Evolutionary conservation across 257 asterid species (phyloP), one percentile per base, ranked within the genome.

Genomic region (Coffea canephora): DNA sequence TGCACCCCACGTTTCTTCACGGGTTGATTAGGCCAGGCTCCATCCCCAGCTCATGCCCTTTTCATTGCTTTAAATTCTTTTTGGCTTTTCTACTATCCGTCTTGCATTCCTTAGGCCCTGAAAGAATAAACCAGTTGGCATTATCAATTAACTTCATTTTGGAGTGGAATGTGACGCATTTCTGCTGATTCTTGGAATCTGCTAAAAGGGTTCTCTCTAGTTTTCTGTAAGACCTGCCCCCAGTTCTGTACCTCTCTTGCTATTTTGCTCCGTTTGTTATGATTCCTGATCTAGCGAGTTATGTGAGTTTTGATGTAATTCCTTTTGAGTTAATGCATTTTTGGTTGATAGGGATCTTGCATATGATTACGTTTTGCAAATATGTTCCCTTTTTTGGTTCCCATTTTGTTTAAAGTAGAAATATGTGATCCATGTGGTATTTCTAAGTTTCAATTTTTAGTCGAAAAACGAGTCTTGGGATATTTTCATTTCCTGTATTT

Each of bases 1-100:
- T 80, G 75, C 65, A 50, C 55, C 73, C 62, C 69, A 65, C 83
- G 76, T 52, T 74, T 66, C 75, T 41, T 74, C 54, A 43, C 74
- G 67, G 66, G 64, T 71, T 11, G 50, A 59, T 25, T 71, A 19
- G 11, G 4, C 12, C 59, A 43, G 4, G 23, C 16, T 19, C 55
- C 8, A 21, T 6, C 45, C 72, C 12, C 23, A 10, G 43, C 74
- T 48, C 1, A 2, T 70, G 55, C 36, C 19, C 36, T 41, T 70
- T 45, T 43, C 36, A 19, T 70, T 19, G 50, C 64, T 52, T 68
- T 50, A 23, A 2, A 2, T 49, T 48, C 62, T 77, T 46, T 34
- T 31, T 69, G 27, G 62, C 81, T 70, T 19, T 23, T 70, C 54
- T 43, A 52, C 36, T 70, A 34, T 19, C 12, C n/a, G 6, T 8